These are phyloP conservation scores for Cornus kousa DNA, from an alignment of 148 eudicot species.

Conservation along the genomic window DNA sequence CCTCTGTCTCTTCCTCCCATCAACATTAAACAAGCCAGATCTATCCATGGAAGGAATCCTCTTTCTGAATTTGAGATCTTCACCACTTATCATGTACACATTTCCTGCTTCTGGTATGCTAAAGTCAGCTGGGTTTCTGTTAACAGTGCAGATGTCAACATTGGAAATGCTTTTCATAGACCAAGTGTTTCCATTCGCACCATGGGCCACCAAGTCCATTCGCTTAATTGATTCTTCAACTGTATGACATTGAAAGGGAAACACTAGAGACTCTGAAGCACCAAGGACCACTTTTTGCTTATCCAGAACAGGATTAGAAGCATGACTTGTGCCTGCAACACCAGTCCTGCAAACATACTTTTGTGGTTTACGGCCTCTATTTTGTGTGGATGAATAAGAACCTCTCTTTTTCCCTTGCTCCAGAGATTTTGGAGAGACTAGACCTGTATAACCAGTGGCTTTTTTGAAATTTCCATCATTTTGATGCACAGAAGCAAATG, in stretches of 20 bases:
- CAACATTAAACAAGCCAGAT: constrained; percentile 12
- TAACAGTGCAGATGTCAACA: constrained; percentile 40
- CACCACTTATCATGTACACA: constrained; percentile 41
- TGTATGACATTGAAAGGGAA: not conserved
- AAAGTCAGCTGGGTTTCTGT: constrained; percentile 77
- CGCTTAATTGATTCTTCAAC: not conserved
- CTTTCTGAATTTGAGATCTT: constrained; percentile 38
- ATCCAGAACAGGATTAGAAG: constrained; percentile 1
- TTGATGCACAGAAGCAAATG: constrained; percentile 28
- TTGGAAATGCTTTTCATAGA: not conserved
- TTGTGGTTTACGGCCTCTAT: constrained; percentile 13
- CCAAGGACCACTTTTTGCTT: constrained; percentile 16
- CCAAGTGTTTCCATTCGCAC: not conserved
- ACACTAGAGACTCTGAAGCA: constrained; percentile 6
- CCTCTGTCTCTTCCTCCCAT: constrained; percentile 22
- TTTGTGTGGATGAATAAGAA: constrained; percentile 10
- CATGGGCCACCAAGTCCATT: constrained; percentile 10
- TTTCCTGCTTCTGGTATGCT: constrained; percentile 37
- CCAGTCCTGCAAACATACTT: constrained; percentile 19
- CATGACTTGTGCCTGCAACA: constrained; percentile 4
- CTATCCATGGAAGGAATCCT: constrained; percentile 12
- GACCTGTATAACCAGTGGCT: constrained; percentile 26
- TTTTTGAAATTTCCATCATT: constrained; percentile 15
- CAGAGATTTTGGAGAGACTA: constrained; percentile 28
- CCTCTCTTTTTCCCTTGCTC: constrained; percentile 24